Evolutionary conservation across 2,329 filamentous ascomycete genomes (phyloP).

Genomic region (Ceratocystis destructans): DNA sequence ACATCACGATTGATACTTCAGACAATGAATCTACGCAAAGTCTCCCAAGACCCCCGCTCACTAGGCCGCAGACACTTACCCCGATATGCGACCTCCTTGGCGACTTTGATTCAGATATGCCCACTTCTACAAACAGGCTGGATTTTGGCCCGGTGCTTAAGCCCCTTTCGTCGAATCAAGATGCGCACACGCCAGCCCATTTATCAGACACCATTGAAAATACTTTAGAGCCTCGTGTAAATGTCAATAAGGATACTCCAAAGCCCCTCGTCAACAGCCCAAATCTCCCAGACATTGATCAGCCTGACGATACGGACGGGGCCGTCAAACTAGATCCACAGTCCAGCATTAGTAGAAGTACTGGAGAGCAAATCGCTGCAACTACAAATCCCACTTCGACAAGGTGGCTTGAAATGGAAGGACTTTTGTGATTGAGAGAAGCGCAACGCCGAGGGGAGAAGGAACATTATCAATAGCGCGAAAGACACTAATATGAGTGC

Average conservation of each 20-base stretch:
- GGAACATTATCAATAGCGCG: not conserved
- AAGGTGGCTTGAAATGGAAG: constrained; percentile 7
- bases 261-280: too few species aligned
- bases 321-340: not conserved
- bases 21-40: not conserved
- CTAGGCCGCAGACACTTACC: not conserved
- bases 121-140: not conserved
- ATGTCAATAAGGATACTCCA: not conserved
- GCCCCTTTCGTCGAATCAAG: not conserved
- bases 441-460: not conserved
- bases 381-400: constrained; percentile 4
- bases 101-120: not conserved
- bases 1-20: too few species aligned
- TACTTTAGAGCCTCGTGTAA: not conserved
- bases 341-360: not conserved
- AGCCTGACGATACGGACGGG: not conserved
- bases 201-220: too few species aligned
- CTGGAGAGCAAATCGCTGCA: not conserved
- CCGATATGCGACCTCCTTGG: not conserved
- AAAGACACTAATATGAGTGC: not conserved
- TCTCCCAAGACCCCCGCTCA: not conserved
- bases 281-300: not conserved
- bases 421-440: not conserved
- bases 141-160: not conserved
- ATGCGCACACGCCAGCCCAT: not conserved